Percentiles rank a stretch among this genome's conserved stretches.
Conservation (phyloP, 2,329 filamentous ascomycete genomes). For the Aspergillus tamarii region DNA sequence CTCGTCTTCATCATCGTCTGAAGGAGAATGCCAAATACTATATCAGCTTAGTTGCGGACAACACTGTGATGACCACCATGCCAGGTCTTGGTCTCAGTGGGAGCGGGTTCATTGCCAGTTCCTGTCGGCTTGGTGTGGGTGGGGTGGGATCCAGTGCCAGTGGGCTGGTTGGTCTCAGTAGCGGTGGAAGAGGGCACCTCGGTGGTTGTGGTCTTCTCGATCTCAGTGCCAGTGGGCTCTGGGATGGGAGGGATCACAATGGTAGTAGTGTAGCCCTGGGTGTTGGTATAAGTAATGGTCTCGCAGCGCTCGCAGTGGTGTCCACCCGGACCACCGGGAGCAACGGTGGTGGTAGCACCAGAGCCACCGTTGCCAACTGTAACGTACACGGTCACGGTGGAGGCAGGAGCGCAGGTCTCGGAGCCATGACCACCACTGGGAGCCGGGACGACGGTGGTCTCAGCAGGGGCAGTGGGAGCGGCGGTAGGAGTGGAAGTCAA, state of each 20-base stretch:
- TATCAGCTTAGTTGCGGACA: background rate
- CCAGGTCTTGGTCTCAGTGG: conserved; percentile 6
- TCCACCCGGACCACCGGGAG: background rate
- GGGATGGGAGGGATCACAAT: conserved; percentile 29
- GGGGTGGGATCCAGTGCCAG: conserved; percentile 4
- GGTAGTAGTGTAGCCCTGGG: conserved; percentile 27
- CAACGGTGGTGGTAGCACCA: background rate
- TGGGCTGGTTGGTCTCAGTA: conserved; percentile 1
- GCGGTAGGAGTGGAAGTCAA: conserved; percentile 6
- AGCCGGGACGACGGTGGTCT: background rate
- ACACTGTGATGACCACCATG: background rate
- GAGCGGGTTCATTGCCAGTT: conserved; percentile 12
- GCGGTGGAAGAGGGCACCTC: background rate
- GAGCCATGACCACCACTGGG: background rate
- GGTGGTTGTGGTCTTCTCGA: background rate
- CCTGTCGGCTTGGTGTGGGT: conserved; percentile 7
- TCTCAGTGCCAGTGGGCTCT: conserved; percentile 1
- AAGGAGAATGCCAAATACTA: background rate
- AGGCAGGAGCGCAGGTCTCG: conserved; percentile 8
- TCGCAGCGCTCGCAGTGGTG: conserved; percentile 26
- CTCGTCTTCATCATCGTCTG: background rate
- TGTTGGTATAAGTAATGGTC: conserved; percentile 33
- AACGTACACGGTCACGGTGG: conserved; percentile 23
- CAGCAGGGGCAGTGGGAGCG: conserved; percentile 1
- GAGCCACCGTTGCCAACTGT: conserved; percentile 11